Evolutionary conservation across 495 filamentous ascomycete genomes (phyloP).

Genomic region (Penicillium egyptiacum): DNA sequence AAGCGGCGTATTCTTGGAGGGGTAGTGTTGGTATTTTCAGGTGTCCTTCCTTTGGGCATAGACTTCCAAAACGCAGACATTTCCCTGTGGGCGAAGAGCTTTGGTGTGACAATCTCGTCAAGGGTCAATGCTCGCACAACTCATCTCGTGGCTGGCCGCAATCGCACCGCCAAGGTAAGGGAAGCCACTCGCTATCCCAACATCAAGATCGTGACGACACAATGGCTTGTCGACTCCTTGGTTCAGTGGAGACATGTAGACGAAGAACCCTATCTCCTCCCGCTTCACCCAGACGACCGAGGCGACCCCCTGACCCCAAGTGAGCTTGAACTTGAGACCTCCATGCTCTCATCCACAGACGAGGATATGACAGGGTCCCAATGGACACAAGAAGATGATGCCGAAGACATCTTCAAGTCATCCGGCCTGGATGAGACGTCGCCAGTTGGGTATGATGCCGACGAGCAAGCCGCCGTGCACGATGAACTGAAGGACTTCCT

Average conservation of each 20-base stretch:
- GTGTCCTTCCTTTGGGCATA: conserved; percentile 78
- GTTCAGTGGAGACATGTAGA: conserved; percentile 73
- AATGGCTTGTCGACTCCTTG: conserved; percentile 84
- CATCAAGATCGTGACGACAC: conserved; percentile 85
- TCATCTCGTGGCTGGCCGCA: conserved; percentile 69
- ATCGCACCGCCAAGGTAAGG: conserved; percentile 85
- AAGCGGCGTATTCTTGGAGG: conserved; percentile 70
- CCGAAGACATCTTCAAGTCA: conserved; percentile 46
- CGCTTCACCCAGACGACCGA: conserved; percentile 62
- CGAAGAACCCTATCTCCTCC: conserved; percentile 71
- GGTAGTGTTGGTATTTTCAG: conserved; percentile 78
- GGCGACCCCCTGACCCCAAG: conserved; percentile 40
- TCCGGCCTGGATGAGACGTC: conserved; percentile 35
- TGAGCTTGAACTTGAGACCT: conserved; percentile 37
- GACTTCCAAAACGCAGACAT: conserved; percentile 79
- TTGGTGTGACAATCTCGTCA: conserved; percentile 72
- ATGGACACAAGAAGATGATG: conserved; percentile 41
- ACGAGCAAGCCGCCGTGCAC: conserved; percentile 55
- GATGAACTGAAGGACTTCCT: conserved; percentile 79
- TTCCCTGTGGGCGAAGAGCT: conserved; percentile 76
- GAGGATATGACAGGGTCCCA: conserved; percentile 43
- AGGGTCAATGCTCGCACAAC: conserved; percentile 60
- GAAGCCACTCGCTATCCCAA: conserved; percentile 69
- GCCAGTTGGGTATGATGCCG: conserved; percentile 43
- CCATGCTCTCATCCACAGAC: conserved; percentile 45